These are phyloP conservation scores for Ustilago vetiveriae DNA, from an alignment of 1,284 basidiomycete species.

Conservation along the genomic window DNA sequence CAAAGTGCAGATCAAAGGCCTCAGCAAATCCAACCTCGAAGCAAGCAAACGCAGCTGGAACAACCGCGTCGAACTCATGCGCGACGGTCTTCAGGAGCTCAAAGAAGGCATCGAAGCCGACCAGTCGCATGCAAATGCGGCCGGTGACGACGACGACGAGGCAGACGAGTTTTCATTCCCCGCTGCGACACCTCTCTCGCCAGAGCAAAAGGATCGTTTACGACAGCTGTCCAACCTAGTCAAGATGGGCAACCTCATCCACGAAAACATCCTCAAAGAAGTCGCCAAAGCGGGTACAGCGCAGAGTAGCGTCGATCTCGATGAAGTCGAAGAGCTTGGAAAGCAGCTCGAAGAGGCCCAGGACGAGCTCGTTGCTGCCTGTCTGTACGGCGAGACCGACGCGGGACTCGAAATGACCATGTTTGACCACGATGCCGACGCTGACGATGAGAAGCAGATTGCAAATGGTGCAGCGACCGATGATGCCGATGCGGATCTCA, in stretches of 20 bases:
- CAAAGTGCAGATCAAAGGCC: slow-evolving; percentile 43
- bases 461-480: slow-evolving; percentile 9
- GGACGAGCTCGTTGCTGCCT: slow-evolving; percentile 53
- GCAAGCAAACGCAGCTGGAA: slow-evolving; percentile 48
- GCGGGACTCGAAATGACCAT: slow-evolving; percentile 42
- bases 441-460: slow-evolving; percentile 2
- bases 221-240: slow-evolving; percentile 42
- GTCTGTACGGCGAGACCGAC: slow-evolving; percentile 47
- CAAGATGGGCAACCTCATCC: slow-evolving; percentile 49
- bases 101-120: slow-evolving; percentile 40
- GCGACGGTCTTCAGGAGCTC: slow-evolving; percentile 52
- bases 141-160: slow-evolving; percentile 27
- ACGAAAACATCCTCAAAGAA: slow-evolving; percentile 43
- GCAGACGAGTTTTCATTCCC: slow-evolving; percentile 40
- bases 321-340: slow-evolving; percentile 43
- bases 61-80: slow-evolving; percentile 47
- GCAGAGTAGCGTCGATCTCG: slow-evolving; percentile 24
- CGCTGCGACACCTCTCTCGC: slow-evolving; percentile 25
- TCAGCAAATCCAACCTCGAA: slow-evolving; percentile 53
- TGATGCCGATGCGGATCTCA: slow-evolving; percentile 31
- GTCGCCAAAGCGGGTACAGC: slow-evolving; percentile 24
- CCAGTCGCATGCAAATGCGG: slow-evolving; percentile 1
- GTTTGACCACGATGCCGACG: slow-evolving; percentile 35
- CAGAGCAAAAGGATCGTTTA: slow-evolving; percentile 37
- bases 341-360: slow-evolving; percentile 51